Evolutionary conservation across 139 green algal genomes (phyloP).

Genomic region (Pleodorina starrii): DNA sequence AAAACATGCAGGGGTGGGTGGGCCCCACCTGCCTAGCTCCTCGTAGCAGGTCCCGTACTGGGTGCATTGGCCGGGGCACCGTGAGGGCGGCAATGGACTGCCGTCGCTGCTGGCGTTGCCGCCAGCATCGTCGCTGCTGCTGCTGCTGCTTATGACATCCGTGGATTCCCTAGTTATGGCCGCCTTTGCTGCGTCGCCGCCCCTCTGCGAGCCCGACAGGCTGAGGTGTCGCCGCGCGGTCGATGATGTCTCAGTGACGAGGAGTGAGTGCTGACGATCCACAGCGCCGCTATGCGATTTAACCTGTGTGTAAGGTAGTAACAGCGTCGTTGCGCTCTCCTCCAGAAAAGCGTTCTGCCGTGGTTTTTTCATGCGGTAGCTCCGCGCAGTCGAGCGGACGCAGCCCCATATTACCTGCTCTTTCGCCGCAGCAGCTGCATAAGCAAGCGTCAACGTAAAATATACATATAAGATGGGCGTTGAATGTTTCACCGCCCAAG

Average conservation of each 20-base stretch:
- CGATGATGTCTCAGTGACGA: no score
- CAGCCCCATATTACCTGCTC: background rate
- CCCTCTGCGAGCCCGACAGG: no score
- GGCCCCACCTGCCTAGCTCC: conserved; percentile 29
- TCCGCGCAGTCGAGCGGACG: background rate
- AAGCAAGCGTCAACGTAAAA: background rate
- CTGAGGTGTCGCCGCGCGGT: no score
- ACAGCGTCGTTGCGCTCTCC: no score
- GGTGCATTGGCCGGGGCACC: conserved; percentile 11
- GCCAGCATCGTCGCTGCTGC: background rate
- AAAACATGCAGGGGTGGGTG: no score
- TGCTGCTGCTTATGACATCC: background rate
- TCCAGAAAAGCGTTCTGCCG: no score
- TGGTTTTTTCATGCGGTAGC: no score
- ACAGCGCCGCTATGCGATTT: no score
- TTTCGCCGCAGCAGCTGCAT: background rate
- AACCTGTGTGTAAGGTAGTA: no score
- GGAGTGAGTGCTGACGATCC: no score
- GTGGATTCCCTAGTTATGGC: no score
- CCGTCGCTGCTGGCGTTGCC: background rate
- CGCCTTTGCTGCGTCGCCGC: no score
- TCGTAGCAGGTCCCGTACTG: conserved; percentile 47
- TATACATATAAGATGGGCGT: background rate
- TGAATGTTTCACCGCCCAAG: background rate
- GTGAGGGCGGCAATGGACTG: background rate